Base-by-base conservation (phyloP, 2,329 filamentous ascomycete species). In the Tolypocladium pustulatum region DNA sequence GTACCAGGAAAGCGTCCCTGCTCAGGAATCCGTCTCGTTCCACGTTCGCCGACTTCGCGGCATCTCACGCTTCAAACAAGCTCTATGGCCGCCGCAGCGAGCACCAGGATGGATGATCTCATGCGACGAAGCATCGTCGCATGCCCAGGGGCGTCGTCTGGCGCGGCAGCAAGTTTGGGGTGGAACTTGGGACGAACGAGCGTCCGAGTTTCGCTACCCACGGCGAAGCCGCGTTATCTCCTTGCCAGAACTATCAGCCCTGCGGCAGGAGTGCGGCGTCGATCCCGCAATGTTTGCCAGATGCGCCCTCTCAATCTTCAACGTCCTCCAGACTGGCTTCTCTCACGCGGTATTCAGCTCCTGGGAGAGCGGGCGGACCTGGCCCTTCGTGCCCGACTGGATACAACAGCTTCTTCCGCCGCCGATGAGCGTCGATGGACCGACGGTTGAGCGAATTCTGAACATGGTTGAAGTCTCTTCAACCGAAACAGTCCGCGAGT, bases 361-460 rank as follows among this genome's bases (percentile, higher is more conserved):
- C 1, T 73, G 69, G 70, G 69, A 73, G 54, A 67, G 68, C 22
- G 69, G 66, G 0, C 67, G 72, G 6, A 68, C 69, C 1, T 75
- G 72, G 72, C 72, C 72, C 0, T 75, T 75, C 58, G 61, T 74
- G 0, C 72, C 72, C 0, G 54, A 56, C 6, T 74, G 72, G 72
- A 69, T 75, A 60, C 67, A 69, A 32, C 58, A 59, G 46, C 65
- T 65, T 2, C 68, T 75, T 0, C 72, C 72, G 2, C 70, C 70
- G 1, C 63, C 72, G 22, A 71, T 69, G 70, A 72, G 70, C 57
- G 70, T 75, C 20, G 70, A 73, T 36, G 72, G 72, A 0, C 72
- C 72, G 15, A 74, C 72, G 15, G 65, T 66, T 3, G 66, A 73
- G 56, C 73, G 72, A 68, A 59, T 71, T 1, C 61, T 74, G n/a